Base-by-base conservation (phyloP, 176 grass and related monocot genomes). In the Bothriochloa decipiens region DNA sequence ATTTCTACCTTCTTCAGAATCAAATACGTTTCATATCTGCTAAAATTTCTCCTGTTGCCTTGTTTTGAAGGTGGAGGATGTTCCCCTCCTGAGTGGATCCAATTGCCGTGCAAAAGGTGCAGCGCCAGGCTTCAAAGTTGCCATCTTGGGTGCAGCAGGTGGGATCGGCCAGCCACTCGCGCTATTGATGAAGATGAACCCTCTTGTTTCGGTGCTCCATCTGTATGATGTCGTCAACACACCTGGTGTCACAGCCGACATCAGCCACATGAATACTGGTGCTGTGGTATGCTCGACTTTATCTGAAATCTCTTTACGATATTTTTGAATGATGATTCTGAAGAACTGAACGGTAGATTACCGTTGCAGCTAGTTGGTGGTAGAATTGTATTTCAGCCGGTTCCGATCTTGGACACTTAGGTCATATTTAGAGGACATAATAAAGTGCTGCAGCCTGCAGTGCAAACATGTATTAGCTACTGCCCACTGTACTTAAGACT, bases 151-250 rank as follows among this genome's bases (percentile, higher is more conserved):
- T 16, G 92, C 95, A 5, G 83, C 95, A 13, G 95, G 95, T 88
- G 95, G 95, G 73, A 97, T 97, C 0, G 95, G 95, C 8, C 95
- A 97, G 84, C 91, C 95, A 3, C 92, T 97, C 11, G 76, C 91
- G 22, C 66, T 97, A 70, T 85, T 95, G 49, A 91, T 97, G 95
- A 97, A 97, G 87, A 97, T 97, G 87, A 97, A 93, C 63, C 87
- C 91, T 61, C 87, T 95, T 79, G 87, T 97, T 61, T 95, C 92
- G 6, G 85, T 91, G 71, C 90, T 97, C 46, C 91, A 97, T 84
- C 85, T 97, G 2, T 97, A 97, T 2, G 95, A 97, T 88, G 92
- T 97, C 74, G 92, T 91, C 39, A 97, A 95, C 68, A 74, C 88
- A 13, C 92, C 92, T 61, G 95, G 95, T 90, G 95, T 97, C 63